These are phyloP conservation scores for Lomentospora prolificans DNA, from an alignment of 2,329 filamentous ascomycete species.

Conservation along the genomic window DNA sequence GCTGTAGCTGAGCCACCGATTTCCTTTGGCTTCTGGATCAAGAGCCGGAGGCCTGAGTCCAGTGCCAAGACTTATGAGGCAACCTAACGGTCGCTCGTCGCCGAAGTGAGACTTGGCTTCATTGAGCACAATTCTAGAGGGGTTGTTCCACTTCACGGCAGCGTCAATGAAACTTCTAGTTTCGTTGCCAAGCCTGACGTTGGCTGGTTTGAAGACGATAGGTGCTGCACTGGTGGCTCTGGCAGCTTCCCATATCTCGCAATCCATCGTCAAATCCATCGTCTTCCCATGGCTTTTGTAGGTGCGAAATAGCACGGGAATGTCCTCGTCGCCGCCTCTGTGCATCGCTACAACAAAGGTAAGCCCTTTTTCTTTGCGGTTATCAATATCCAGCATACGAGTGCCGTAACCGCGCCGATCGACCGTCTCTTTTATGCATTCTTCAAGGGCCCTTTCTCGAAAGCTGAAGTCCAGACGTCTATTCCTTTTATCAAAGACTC, in stretches of 20 bases:
- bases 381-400: slow-evolving; percentile 14
- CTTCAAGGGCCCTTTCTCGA: slow-evolving; percentile 19
- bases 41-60: slow-evolving; percentile 14
- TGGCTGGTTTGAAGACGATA: slow-evolving; percentile 19
- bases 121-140: slow-evolving; percentile 18
- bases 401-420: slow-evolving; percentile 9
- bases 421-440: slow-evolving; percentile 17
- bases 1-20: background rate
- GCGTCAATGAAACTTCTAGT: slow-evolving; percentile 20
- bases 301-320: slow-evolving; percentile 17
- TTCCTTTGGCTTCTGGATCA: background rate
- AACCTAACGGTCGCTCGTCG: slow-evolving; percentile 15
- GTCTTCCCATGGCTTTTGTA: slow-evolving; percentile 14
- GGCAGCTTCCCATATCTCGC: slow-evolving; percentile 20
- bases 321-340: slow-evolving; percentile 12
- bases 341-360: slow-evolving; percentile 19
- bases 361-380: slow-evolving; percentile 13
- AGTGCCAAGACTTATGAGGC: slow-evolving; percentile 22
- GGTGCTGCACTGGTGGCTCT: slow-evolving; percentile 20
- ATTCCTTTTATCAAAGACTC: slow-evolving; percentile 24
- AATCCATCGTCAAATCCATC: slow-evolving; percentile 14
- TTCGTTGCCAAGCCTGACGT: slow-evolving; percentile 17
- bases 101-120: slow-evolving; percentile 19
- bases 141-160: slow-evolving; percentile 22
- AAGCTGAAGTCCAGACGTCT: slow-evolving; percentile 9